These are phyloP conservation scores for Kalmanozyma brasiliensis DNA, from an alignment of 1,284 basidiomycete genomes.

Conservation along the genomic window DNA sequence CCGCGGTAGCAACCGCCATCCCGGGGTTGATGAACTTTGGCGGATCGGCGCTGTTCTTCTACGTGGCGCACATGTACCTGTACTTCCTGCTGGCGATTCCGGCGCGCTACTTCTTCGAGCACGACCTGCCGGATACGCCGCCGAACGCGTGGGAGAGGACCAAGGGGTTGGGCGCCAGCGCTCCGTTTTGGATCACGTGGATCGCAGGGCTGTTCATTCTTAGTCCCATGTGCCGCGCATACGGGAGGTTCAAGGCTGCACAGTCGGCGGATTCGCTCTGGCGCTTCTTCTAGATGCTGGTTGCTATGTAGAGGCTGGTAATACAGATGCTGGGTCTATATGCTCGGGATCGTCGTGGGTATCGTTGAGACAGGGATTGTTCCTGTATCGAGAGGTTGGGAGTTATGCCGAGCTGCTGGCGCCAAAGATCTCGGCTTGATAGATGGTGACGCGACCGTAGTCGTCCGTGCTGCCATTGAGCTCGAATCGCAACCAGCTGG, in stretches of 20 bases:
- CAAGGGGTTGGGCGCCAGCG: conserved; percentile 14
- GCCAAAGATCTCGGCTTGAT: conserved; percentile 34
- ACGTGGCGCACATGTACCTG: conserved; percentile 43
- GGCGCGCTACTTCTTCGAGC: conserved; percentile 29
- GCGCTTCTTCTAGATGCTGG: conserved; percentile 46
- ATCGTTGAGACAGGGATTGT: too few species aligned
- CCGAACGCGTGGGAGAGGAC: conserved; percentile 28
- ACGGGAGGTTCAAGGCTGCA: conserved; percentile 33
- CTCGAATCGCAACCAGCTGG: conserved; percentile 24
- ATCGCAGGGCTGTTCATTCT: conserved; percentile 27
- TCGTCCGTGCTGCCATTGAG: conserved; percentile 47
- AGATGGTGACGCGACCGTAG: conserved; percentile 41
- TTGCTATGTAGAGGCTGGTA: too few species aligned
- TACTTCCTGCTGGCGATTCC: conserved; percentile 35
- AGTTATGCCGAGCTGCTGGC: too few species aligned
- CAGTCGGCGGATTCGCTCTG: conserved; percentile 32
- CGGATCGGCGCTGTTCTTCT: conserved; percentile 55
- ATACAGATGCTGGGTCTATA: not conserved
- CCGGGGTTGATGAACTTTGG: conserved; percentile 45
- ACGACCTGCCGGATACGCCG: conserved; percentile 31
- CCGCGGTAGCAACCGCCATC: conserved; percentile 4
- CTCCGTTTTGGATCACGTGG: conserved; percentile 42
- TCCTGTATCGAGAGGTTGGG: too few species aligned
- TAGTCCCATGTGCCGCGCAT: conserved; percentile 28
- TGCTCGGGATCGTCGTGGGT: not conserved